phyloP scores from a whole-genome alignment of 306 rosid genomes.

The Vachellia pachyceras region DNA sequence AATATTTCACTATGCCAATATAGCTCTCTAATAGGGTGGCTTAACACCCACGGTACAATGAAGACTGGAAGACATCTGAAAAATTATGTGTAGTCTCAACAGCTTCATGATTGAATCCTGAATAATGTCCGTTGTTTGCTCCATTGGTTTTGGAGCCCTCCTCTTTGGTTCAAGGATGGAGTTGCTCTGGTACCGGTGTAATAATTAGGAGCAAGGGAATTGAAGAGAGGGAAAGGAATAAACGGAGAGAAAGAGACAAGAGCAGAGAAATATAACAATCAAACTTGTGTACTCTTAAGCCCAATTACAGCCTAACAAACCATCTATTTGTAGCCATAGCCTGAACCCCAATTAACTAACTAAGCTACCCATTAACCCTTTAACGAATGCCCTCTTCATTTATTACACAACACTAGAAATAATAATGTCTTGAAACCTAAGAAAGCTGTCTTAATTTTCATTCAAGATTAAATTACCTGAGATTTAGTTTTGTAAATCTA shows the following conservation, averaged over 20 bases:
- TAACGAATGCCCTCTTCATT: background rate
- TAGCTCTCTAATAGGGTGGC: slow-evolving; percentile 8
- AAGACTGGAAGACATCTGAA: background rate
- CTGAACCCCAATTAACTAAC: background rate
- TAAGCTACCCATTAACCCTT: background rate
- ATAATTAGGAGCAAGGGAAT: background rate
- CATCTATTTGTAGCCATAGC: background rate
- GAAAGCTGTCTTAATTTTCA: background rate
- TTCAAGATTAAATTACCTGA: background rate
- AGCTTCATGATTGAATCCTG: background rate
- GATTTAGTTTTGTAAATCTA: background rate
- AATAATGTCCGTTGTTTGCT: background rate
- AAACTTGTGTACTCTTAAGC: background rate
- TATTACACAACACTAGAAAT: too few relatives aligned
- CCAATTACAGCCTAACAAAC: background rate
- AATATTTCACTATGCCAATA: background rate
- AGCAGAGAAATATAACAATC: background rate
- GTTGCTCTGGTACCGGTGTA: background rate
- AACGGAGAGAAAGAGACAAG: background rate
- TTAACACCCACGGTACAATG: background rate
- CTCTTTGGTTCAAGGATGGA: background rate
- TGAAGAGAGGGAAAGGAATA: background rate
- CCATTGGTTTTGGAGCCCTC: background rate
- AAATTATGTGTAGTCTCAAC: background rate
- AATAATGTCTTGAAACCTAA: background rate